phyloP scores from a whole-genome alignment of 306 rosid species.

The Casuarina equisetifolia region DNA sequence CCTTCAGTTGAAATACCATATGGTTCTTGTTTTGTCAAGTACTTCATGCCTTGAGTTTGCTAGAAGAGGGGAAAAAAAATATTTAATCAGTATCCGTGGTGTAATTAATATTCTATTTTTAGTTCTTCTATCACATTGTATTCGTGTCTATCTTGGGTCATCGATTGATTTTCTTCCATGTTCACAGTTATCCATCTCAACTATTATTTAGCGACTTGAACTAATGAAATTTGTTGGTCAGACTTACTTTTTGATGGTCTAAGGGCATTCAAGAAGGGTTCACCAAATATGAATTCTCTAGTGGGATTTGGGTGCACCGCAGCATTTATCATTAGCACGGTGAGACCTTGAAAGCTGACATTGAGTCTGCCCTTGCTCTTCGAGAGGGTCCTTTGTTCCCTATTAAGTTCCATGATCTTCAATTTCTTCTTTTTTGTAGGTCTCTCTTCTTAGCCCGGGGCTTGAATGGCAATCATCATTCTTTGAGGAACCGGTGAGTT shows the following conservation, averaged over 20 bases:
- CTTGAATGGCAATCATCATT: constrained; percentile 89
- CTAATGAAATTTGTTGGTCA: constrained; percentile 35
- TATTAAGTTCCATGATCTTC: constrained; percentile 20
- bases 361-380: constrained; percentile 23
- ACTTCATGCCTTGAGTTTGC: background rate
- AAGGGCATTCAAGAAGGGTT: constrained; percentile 74
- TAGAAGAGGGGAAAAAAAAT: background rate
- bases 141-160: background rate
- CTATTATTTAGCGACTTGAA: background rate
- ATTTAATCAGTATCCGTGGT: background rate
- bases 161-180: background rate
- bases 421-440: constrained; percentile 45
- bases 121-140: background rate
- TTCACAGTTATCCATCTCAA: background rate
- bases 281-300: constrained; percentile 97
- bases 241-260: constrained; percentile 89
- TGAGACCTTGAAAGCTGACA: constrained; percentile 39
- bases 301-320: constrained; percentile 94
- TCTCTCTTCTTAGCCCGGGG: constrained; percentile 76
- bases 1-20: constrained; percentile 12
- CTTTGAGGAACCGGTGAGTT: constrained; percentile 99
- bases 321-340: constrained; percentile 90
- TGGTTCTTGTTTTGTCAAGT: constrained; percentile 9
- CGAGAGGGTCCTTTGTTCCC: constrained; percentile 20
- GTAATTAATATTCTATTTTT: background rate